Base-by-base conservation (phyloP, 2,329 filamentous ascomycete species). In the Botrytis aclada region DNA sequence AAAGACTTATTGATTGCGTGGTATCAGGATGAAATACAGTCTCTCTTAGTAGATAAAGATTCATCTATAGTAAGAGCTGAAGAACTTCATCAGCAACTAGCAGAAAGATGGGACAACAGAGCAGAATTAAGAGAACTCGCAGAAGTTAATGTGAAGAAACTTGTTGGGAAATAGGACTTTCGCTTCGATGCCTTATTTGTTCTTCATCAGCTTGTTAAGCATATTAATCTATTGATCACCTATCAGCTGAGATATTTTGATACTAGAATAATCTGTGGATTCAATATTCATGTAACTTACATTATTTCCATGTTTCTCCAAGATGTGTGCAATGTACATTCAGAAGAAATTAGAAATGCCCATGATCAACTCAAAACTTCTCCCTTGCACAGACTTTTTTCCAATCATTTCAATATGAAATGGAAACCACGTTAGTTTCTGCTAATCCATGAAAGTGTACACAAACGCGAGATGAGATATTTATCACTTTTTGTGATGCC, bases 121-220 rank as follows among this genome's bases (percentile, higher is more conserved):
- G 25, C 25, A 29, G 25, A 62, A 6, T 9, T 62, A n/a, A 29
- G 25, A 25, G 14, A 41, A 0, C 7, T 41, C 16, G 16, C 25
- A 62, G 22, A 62, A 18, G 10, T 41, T 9, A 9, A n/a, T 4
- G 0, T 41, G 34, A 62, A 62, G 14, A 20, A 41, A 9, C 4
- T 62, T 8, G 7, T n/a, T 4, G 34, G 14, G 5, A 12, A 12
- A n/a, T 41, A 41, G 34, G 58, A 16, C 7, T 34, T 8, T 60
- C 2, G 9, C 32, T 12, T 1, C 20, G 0, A 6, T n/a, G 4
- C 7, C 12, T 0, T 25, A 0, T 54, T 12, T 54, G 0, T 1
- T 54, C 51, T 29, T 29, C 25, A 29, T 54, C 25, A 6, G 51
- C 10, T 29, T 29, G 25, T 41, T 62, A 18, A 6, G 1, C 1